Conservation (phyloP, 306 rosid species). For the Fagus sylvatica region DNA sequence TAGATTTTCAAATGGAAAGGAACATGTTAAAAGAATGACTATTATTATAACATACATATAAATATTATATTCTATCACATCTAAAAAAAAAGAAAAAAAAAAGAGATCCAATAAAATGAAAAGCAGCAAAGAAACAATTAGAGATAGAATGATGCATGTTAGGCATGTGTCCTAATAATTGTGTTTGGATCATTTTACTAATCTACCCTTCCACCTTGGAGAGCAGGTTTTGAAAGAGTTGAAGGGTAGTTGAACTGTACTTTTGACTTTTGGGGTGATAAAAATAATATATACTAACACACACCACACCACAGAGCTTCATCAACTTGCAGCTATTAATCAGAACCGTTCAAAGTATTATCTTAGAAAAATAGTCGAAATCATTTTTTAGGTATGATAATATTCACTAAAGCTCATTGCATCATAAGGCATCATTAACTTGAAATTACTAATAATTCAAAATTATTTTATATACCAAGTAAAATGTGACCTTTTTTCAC, state of each 20-base stretch:
- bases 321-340: neutral
- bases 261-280: slow-evolving; percentile 7
- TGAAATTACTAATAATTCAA: too few relatives aligned
- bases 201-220: neutral
- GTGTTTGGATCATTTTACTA: neutral
- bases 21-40: too few relatives aligned
- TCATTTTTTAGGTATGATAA: too few relatives aligned
- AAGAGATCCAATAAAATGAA: neutral
- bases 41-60: too few relatives aligned
- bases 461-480: too few relatives aligned
- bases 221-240: neutral
- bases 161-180: neutral
- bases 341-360: neutral
- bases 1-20: too few relatives aligned
- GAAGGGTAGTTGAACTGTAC: neutral
- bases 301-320: neutral
- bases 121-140: neutral
- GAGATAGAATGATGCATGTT: neutral
- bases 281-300: neutral
- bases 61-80: too few relatives aligned
- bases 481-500: too few relatives aligned
- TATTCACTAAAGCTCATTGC: too few relatives aligned
- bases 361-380: neutral
- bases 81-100: too few relatives aligned
- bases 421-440: too few relatives aligned